A percentile compares a stretch with the other conserved stretches of the same genome.
These are phyloP conservation scores for Marasmius oreades DNA, from an alignment of 1,284 basidiomycete species.

Conservation along the genomic window DNA sequence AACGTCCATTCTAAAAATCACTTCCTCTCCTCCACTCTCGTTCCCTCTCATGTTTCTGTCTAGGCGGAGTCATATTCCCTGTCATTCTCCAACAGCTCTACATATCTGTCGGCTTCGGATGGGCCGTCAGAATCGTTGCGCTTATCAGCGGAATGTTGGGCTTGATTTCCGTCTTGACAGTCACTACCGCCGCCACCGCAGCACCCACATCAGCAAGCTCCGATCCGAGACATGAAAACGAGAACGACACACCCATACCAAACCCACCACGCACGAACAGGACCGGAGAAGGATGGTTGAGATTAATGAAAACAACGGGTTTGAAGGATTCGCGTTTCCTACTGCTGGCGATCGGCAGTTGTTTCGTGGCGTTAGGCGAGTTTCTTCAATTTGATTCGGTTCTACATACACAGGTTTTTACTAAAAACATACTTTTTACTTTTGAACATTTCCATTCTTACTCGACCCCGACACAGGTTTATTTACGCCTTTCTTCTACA, in stretches of 20 bases:
- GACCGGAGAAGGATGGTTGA: slow-evolving; percentile 18
- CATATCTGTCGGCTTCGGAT: slow-evolving; percentile 51
- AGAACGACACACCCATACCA: too few species aligned
- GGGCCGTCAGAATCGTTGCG: slow-evolving; percentile 52
- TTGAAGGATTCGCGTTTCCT: slow-evolving; percentile 42
- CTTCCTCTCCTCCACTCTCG: too few species aligned
- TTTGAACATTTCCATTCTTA: neutral
- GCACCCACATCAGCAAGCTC: too few species aligned
- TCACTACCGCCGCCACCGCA: slow-evolving; percentile 21
- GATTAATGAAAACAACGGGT: slow-evolving; percentile 27
- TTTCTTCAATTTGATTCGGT: neutral
- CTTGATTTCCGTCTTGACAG: slow-evolving; percentile 36
- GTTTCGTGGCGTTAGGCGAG: slow-evolving; percentile 47
- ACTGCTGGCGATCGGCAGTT: slow-evolving; percentile 43
- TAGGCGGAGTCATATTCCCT: slow-evolving; percentile 66
- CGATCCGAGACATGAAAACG: too few species aligned
- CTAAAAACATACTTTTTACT: neutral
- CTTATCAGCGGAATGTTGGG: slow-evolving; percentile 40
- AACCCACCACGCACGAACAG: too few species aligned
- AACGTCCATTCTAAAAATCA: slow-evolving; percentile 15
- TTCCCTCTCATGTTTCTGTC: too few species aligned
- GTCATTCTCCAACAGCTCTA: slow-evolving; percentile 62
- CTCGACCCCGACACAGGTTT: slow-evolving; percentile 36
- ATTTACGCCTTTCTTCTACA: slow-evolving; percentile 65
- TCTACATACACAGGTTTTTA: neutral